Evolutionary conservation across 257 asterid species (phyloP).

Genomic region (Solanum tarapatanum): DNA sequence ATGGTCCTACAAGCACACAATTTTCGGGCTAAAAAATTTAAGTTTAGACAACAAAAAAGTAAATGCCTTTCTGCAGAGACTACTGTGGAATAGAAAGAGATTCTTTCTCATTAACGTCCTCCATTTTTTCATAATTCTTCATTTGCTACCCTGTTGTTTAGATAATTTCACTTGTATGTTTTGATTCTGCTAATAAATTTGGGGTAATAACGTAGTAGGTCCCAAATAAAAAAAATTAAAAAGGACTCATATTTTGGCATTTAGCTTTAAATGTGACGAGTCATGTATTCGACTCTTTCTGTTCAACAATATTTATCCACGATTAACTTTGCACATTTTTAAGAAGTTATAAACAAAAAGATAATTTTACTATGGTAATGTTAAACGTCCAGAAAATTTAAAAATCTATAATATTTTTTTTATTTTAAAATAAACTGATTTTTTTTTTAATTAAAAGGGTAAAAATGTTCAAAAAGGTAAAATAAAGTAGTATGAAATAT

Average conservation of each 20-base stretch:
- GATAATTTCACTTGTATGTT: neutral
- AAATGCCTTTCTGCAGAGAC: neutral
- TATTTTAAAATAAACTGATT: too few relatives aligned
- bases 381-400: too few relatives aligned
- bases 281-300: too few relatives aligned
- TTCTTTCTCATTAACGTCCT: neutral
- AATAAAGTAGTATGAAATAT: too few relatives aligned
- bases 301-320: too few relatives aligned
- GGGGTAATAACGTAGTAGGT: neutral
- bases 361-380: too few relatives aligned
- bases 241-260: neutral
- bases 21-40: neutral
- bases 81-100: neutral
- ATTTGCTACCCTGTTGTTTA: neutral
- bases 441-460: too few relatives aligned
- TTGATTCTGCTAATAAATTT: neutral
- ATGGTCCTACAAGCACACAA: neutral
- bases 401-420: too few relatives aligned
- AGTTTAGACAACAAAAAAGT: neutral
- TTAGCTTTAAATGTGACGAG: neutral
- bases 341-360: rapidly evolving
- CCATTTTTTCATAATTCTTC: neutral
- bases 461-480: too few relatives aligned
- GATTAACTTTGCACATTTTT: rapidly evolving
- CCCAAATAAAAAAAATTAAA: neutral